phyloP scores from a whole-genome alignment of 1,139 yeast species.

The Pneumocystis canis region DNA sequence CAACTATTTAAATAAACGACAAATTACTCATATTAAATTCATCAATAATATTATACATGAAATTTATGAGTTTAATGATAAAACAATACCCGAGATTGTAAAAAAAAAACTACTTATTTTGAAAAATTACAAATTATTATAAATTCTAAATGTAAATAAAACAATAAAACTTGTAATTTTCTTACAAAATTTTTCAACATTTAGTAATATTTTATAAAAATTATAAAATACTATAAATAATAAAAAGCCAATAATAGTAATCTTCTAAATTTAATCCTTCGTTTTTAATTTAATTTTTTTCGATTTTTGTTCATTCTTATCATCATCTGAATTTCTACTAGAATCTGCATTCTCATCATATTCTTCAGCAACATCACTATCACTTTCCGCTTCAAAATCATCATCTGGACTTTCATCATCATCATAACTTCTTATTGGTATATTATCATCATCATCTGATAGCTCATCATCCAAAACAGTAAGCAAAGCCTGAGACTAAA shows the following conservation, averaged over 20 bases:
- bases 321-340: conserved; percentile 32
- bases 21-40: background rate
- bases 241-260: background rate
- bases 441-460: conserved; percentile 48
- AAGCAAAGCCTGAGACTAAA: conserved; percentile 31
- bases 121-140: background rate
- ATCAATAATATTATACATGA: background rate
- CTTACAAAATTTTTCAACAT: background rate
- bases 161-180: background rate
- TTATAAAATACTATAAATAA: background rate
- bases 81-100: background rate
- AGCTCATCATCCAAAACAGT: conserved; percentile 34
- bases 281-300: background rate
- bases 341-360: conserved; percentile 59
- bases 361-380: conserved; percentile 72
- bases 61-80: background rate
- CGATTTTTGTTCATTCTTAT: conserved; percentile 16
- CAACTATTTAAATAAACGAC: background rate
- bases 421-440: conserved; percentile 38
- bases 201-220: background rate
- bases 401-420: conserved; percentile 22
- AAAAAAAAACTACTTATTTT: background rate
- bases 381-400: conserved; percentile 20
- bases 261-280: background rate
- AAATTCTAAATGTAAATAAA: background rate